Evolutionary conservation across 371 early-diverging fungal species (phyloP).

Genomic region (Mortierella polycephala): DNA sequence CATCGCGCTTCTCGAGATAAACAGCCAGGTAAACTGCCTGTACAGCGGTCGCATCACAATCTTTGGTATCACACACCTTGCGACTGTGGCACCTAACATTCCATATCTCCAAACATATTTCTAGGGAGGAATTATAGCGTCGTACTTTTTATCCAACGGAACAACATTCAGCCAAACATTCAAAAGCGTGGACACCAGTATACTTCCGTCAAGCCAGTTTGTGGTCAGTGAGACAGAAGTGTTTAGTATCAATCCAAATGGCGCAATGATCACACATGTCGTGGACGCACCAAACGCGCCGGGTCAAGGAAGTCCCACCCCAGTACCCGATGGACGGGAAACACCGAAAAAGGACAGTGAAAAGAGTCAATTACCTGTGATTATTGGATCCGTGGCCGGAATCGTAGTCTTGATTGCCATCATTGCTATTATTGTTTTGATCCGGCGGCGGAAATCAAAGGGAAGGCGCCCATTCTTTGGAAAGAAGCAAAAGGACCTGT

Average conservation of each 20-base stretch:
- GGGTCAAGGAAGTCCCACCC: not conserved
- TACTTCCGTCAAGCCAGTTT: not conserved
- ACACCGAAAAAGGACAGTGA: too few relatives aligned
- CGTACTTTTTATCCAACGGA: not conserved
- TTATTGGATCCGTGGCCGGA: constrained; percentile 31
- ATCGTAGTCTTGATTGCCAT: constrained; percentile 10
- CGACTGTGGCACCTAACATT: too few relatives aligned
- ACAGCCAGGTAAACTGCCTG: not conserved
- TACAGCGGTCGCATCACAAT: too few relatives aligned
- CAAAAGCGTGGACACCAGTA: not conserved
- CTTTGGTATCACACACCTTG: too few relatives aligned
- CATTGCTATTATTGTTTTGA: constrained; percentile 12
- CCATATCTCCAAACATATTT: too few relatives aligned
- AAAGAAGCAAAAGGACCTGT: constrained; percentile 31
- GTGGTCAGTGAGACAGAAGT: constrained; percentile 1
- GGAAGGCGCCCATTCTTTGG: constrained; percentile 11
- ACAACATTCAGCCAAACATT: not conserved
- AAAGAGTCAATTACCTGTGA: constrained; percentile 4
- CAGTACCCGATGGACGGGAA: not conserved
- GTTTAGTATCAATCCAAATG: constrained; percentile 1
- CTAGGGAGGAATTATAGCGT: not conserved
- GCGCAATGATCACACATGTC: not conserved
- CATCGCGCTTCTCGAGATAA: not conserved
- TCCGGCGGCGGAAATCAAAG: constrained; percentile 5
- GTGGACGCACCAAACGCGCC: not conserved